Evolutionary conservation across 805 yeast species (phyloP).

Genomic region (Zygotorulaspora sp.): DNA sequence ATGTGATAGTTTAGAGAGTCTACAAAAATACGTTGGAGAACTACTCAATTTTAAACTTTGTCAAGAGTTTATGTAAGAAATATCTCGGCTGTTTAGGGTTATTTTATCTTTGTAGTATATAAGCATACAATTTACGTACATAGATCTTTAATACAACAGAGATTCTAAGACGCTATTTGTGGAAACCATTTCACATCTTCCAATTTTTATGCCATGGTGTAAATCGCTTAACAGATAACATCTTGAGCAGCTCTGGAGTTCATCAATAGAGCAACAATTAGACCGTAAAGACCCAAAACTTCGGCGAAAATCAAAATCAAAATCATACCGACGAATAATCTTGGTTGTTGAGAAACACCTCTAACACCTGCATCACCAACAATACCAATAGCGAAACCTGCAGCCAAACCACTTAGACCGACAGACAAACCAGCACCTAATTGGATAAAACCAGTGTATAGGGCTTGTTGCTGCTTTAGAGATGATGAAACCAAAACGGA

Average conservation of each 20-base stretch:
- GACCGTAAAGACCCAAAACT: conserved; percentile 96
- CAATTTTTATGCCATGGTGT: too few species aligned
- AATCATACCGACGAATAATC: conserved; percentile 97
- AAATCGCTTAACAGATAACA: conserved; percentile 59
- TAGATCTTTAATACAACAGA: conserved; percentile 2
- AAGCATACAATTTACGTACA: neutral
- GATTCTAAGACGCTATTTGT: too few species aligned
- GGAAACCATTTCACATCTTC: too few species aligned
- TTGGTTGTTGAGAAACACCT: conserved; percentile 97
- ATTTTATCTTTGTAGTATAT: conserved; percentile 1
- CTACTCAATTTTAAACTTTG: conserved; percentile 29
- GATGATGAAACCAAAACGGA: conserved; percentile 91
- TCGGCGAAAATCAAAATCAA: conserved; percentile 97
- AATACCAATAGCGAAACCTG: conserved; percentile 98
- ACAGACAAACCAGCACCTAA: conserved; percentile 97
- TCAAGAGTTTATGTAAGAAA: conserved; percentile 28
- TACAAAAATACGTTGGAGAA: conserved; percentile 22
- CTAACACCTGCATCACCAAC: conserved; percentile 99
- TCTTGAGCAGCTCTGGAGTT: conserved; percentile 97
- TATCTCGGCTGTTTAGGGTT: neutral
- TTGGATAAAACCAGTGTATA: conserved; percentile 96
- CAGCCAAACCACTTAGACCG: conserved; percentile 95
- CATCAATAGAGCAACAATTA: conserved; percentile 94
- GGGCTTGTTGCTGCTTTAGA: conserved; percentile 83
- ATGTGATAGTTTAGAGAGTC: conserved; percentile 18